phyloP scores from a whole-genome alignment of 345 rosid genomes.

The Carallia brachiata region DNA sequence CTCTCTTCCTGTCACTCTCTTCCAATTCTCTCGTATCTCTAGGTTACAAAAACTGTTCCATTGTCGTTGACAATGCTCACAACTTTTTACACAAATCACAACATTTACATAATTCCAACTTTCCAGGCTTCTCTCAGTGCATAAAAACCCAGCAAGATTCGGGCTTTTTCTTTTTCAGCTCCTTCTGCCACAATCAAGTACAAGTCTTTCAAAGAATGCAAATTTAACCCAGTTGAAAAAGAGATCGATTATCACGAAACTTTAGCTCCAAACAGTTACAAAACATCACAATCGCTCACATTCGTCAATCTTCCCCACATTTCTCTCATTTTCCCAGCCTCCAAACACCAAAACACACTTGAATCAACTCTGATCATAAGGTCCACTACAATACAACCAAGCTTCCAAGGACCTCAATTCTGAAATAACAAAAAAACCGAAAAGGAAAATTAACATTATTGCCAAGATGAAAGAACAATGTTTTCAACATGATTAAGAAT shows the following conservation, averaged over 20 bases:
- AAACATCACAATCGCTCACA: conserved; percentile 9
- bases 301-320: conserved; percentile 16
- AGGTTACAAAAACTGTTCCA: conserved; percentile 28
- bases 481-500: background rate
- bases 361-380: conserved; percentile 15
- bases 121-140: conserved; percentile 10
- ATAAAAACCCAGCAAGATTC: conserved; percentile 8
- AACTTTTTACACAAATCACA: conserved; percentile 12
- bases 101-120: conserved; percentile 4
- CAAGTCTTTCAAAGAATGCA: background rate
- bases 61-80: conserved; percentile 10
- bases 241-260: conserved; percentile 17
- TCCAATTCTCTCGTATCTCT: conserved; percentile 11
- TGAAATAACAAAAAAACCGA: conserved; percentile 16
- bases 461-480: background rate
- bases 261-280: conserved; percentile 16
- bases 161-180: conserved; percentile 14
- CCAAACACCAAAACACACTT: conserved; percentile 22
- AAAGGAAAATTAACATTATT: background rate
- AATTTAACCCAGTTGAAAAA: conserved; percentile 20
- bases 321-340: conserved; percentile 8
- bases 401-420: conserved; percentile 39
- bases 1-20: background rate
- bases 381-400: conserved; percentile 26
- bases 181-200: conserved; percentile 11